Evolutionary conservation across 306 rosid species (phyloP).

Genomic region (Prunus persica): Prunus_persica_NCBIv2 NC_034013.1:2265501-2266000

Average conservation of each 20-base stretch:
- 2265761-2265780: conserved; percentile 75
- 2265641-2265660: conserved; percentile 71
- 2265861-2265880: conserved; percentile 66
- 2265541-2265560: conserved; percentile 41
- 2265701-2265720: conserved; percentile 71
- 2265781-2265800: conserved; percentile 91
- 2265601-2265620: conserved; percentile 57
- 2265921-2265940: conserved; percentile 73
- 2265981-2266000: conserved; percentile 60
- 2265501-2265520: conserved; percentile 40
- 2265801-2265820: conserved; percentile 80
- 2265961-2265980: conserved; percentile 60
- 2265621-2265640: conserved; percentile 63
- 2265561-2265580: conserved; percentile 40
- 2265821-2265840: conserved; percentile 87
- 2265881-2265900: conserved; percentile 69
- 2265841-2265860: conserved; percentile 79
- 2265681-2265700: conserved; percentile 80
- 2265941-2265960: conserved; percentile 66
- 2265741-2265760: conserved; percentile 74
- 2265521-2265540: conserved; percentile 52
- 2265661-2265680: conserved; percentile 70
- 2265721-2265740: conserved; percentile 87
- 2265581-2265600: conserved; percentile 42
- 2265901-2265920: conserved; percentile 67